Conservation (phyloP, 129 eudicot genomes). For the Rutidosis leptorrhynchoides region DNA sequence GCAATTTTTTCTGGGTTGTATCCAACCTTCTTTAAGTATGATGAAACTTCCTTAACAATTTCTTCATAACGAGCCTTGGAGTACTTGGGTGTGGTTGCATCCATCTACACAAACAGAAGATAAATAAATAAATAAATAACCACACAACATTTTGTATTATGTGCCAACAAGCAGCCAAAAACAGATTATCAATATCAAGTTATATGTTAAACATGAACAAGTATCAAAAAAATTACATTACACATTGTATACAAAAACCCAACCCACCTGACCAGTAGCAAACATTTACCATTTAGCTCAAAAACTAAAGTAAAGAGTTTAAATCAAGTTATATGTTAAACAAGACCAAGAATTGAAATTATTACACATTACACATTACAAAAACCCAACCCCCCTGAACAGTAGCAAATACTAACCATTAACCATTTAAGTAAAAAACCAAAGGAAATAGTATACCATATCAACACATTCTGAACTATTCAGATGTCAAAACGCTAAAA, state of each 20-base stretch:
- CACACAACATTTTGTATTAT: neutral
- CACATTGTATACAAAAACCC: neutral
- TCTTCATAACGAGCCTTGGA: slow-evolving; percentile 30
- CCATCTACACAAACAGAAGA: slow-evolving; percentile 20
- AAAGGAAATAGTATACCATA: too few species aligned
- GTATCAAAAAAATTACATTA: neutral
- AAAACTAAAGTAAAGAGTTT: neutral
- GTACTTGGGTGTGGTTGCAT: slow-evolving; percentile 29
- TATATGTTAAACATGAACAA: too few species aligned
- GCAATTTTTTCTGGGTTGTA: slow-evolving; percentile 34
- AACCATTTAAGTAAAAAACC: too few species aligned
- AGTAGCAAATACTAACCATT: too few species aligned
- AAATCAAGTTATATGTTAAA: too few species aligned
- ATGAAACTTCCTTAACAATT: slow-evolving; percentile 38
- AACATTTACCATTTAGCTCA: neutral
- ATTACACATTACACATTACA: too few species aligned
- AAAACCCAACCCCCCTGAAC: too few species aligned
- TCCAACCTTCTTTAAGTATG: slow-evolving; percentile 31
- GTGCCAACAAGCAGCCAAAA: neutral
- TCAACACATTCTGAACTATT: too few species aligned
- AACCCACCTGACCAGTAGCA: neutral
- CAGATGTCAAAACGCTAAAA: too few species aligned
- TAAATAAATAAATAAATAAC: neutral
- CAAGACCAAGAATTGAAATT: too few species aligned
- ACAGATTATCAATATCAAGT: neutral